Base-by-base conservation (phyloP, 2,329 filamentous ascomycete genomes). In the Sporothrix variecibatus region DNA sequence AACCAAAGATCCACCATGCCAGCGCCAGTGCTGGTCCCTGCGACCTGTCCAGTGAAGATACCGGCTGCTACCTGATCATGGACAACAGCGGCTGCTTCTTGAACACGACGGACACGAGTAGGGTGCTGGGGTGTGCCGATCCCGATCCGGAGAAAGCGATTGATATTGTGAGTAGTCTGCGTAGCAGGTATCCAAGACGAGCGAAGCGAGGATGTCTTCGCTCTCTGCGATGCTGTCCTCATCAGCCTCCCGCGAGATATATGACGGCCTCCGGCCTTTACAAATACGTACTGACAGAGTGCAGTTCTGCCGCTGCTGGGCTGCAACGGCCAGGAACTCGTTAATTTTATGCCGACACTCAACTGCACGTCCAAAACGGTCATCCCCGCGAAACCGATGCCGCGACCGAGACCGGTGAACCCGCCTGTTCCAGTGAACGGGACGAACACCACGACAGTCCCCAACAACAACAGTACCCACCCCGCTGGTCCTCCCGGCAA, bases 251-350 rank as follows among this genome's bases (percentile, higher is more conserved):
- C n/a, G n/a, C n/a, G n/a, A n/a, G n/a, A n/a, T n/a, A n/a, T n/a
- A n/a, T n/a, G n/a, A n/a, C n/a, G 49, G 17, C 17, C 12, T 17
- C n/a, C n/a, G 17, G 5, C 5, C 17, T n/a, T 51, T 5, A n/a
- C 17, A 51, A 49, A 12, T 12, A 49, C 46, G 3, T 20, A 6
- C 20, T n/a, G 17, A 51, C 17, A 49, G 17, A 20, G 3, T n/a
- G 17, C n/a, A 72, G 71, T 73, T 73, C 72, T 73, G 72, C 51
- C 49, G 62, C 46, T 73, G 72, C 51, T 73, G 64, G 72, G 72
- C 38, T 73, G 72, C 72, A 73, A 73, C 43, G 72, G 72, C 51
- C 49, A 51, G 23, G 38, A 73, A 65, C 56, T 70, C 38, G 56
- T 51, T n/a, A 34, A 38, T 23, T 70, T 73, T 64, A 73, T 73